Evolutionary conservation across 1,284 basidiomycete genomes (phyloP).

Genomic region (Peniophora sp.): DNA sequence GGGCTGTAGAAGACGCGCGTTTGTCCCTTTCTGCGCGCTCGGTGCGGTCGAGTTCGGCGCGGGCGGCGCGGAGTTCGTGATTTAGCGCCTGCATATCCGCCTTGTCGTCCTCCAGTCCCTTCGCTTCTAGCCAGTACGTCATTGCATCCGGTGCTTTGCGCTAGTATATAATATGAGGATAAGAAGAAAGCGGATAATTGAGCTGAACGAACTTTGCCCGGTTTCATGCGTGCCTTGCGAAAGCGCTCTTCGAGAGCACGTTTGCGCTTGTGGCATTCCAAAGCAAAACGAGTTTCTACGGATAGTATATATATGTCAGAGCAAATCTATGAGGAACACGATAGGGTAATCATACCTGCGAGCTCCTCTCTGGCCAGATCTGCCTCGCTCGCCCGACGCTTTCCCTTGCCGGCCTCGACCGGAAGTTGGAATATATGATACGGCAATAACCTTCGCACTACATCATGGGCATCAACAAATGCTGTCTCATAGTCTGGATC

Average conservation of each 20-base stretch:
- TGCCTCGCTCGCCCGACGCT: constrained; percentile 48
- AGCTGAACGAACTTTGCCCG: constrained; percentile 43
- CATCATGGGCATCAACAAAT: constrained; percentile 54
- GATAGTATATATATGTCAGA: constrained; percentile 12
- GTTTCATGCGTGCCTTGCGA: constrained; percentile 37
- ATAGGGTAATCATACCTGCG: constrained; percentile 32
- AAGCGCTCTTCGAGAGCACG: constrained; percentile 50
- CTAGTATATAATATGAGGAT: constrained; percentile 26
- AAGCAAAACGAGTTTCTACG: constrained; percentile 56
- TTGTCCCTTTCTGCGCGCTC: constrained; percentile 45
- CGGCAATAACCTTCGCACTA: constrained; percentile 57
- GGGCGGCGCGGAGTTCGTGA: constrained; percentile 51
- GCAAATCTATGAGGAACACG: constrained; percentile 1
- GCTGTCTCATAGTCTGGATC: constrained; percentile 63
- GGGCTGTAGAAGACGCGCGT: constrained; percentile 21
- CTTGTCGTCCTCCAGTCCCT: constrained; percentile 56
- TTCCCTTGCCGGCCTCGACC: constrained; percentile 39
- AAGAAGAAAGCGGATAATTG: constrained; percentile 4
- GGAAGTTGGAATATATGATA: constrained; percentile 75
- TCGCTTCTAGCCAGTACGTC: constrained; percentile 52
- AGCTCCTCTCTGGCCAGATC: constrained; percentile 42
- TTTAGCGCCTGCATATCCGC: constrained; percentile 46
- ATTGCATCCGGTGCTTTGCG: constrained; percentile 51
- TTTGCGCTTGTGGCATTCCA: constrained; percentile 55
- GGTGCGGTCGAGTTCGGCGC: constrained; percentile 55